These are phyloP conservation scores for Podospora bellae-mahoneyi DNA, from an alignment of 495 filamentous ascomycete genomes.

Conservation along the genomic window DNA sequence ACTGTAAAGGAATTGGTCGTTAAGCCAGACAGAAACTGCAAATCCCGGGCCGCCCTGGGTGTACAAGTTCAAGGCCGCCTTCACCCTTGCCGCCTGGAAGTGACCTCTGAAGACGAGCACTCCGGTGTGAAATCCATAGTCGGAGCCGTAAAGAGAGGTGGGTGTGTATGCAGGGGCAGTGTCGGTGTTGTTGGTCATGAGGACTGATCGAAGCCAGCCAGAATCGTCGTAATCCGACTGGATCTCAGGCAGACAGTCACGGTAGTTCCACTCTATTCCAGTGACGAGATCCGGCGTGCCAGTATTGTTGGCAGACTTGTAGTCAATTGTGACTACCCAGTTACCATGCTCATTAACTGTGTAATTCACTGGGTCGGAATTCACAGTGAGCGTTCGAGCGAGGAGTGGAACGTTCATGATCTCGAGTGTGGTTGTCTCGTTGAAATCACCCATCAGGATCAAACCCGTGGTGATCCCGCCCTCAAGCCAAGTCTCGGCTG, in stretches of 20 bases:
- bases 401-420: conserved; percentile 56
- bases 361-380: conserved; percentile 46
- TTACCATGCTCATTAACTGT: conserved; percentile 50
- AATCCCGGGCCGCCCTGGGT: conserved; percentile 64
- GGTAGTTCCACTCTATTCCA: conserved; percentile 55
- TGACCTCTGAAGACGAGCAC: conserved; percentile 67
- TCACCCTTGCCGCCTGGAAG: conserved; percentile 63
- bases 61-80: conserved; percentile 51
- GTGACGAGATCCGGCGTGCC: not conserved
- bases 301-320: conserved; percentile 43
- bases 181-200: conserved; percentile 53
- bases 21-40: conserved; percentile 56
- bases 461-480: conserved; percentile 5
- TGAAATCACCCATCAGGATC: conserved; percentile 65
- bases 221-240: conserved; percentile 62
- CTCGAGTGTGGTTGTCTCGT: conserved; percentile 59
- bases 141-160: conserved; percentile 61
- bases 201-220: conserved; percentile 57
- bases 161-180: conserved; percentile 55
- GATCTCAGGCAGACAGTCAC: conserved; percentile 71
- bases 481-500: conserved; percentile 31
- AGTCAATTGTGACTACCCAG: conserved; percentile 51
- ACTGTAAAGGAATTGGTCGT: conserved; percentile 53
- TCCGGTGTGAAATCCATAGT: conserved; percentile 74
- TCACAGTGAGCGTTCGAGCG: conserved; percentile 57